These are phyloP conservation scores for Ceratocystis cubensis DNA, from an alignment of 2,329 filamentous ascomycete species.

Conservation along the genomic window DNA sequence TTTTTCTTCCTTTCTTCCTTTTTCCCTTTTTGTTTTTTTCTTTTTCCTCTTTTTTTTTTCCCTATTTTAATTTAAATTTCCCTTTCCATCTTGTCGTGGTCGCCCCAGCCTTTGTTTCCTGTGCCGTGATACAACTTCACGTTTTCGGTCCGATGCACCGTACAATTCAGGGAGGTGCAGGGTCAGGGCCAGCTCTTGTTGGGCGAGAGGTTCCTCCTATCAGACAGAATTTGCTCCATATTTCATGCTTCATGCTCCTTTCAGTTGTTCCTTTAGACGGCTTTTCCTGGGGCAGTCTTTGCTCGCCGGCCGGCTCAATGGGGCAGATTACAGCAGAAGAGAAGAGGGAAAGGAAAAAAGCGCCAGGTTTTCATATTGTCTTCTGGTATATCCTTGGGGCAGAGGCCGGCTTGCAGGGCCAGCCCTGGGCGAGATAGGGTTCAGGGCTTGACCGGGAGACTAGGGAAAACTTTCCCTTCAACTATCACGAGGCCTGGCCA, in stretches of 20 bases:
- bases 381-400: too few relatives aligned
- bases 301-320: too few relatives aligned
- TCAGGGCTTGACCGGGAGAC: neutral
- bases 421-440: neutral
- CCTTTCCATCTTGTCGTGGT: neutral
- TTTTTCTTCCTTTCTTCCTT: neutral
- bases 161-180: neutral
- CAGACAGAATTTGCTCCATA: neutral
- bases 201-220: neutral
- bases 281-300: neutral
- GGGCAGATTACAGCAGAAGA: neutral
- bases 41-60: neutral
- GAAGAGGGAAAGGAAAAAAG: neutral
- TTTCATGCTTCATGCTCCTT: neutral
- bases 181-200: neutral
- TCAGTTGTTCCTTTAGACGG: neutral
- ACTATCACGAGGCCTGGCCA: neutral
- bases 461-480: neutral
- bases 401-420: too few relatives aligned
- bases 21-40: neutral
- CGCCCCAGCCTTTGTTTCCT: neutral
- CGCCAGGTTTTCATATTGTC: neutral
- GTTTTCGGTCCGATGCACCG: slow-evolving; percentile 1
- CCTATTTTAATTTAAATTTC: too few relatives aligned
- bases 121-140: neutral